Evolutionary conservation across 495 filamentous ascomycete genomes (phyloP).

Genomic region (Annulohypoxylon bovei): DNA sequence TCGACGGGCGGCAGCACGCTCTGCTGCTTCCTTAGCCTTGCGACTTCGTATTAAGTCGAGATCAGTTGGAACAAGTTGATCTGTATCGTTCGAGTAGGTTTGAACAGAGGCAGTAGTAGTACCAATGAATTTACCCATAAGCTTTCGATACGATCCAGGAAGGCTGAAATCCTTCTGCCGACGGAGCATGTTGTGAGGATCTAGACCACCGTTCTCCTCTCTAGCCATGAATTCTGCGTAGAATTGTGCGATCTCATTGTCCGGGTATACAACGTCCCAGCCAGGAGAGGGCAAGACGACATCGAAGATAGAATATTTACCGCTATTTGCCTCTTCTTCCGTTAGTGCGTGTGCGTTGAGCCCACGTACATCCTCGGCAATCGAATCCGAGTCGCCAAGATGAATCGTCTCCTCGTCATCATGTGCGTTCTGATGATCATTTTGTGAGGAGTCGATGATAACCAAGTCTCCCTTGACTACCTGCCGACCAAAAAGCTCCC

Average conservation of each 20-base stretch:
- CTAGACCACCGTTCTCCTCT: constrained; percentile 75
- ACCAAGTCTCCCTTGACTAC: constrained; percentile 91
- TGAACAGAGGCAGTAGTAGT: constrained; percentile 70
- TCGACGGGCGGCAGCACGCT: constrained; percentile 20
- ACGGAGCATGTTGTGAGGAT: constrained; percentile 89
- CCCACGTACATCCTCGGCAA: constrained; percentile 71
- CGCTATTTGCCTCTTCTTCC: constrained; percentile 79
- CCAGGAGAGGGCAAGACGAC: constrained; percentile 95
- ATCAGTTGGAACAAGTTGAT: constrained; percentile 90
- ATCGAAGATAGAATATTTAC: constrained; percentile 84
- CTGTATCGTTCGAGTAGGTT: constrained; percentile 71
- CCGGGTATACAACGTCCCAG: constrained; percentile 86
- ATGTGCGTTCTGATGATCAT: constrained; percentile 35
- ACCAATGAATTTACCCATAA: constrained; percentile 73
- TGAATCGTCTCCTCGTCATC: constrained; percentile 51
- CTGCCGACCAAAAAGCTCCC: constrained; percentile 71
- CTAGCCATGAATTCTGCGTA: constrained; percentile 86
- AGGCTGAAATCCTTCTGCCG: constrained; percentile 85
- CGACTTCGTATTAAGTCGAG: constrained; percentile 61
- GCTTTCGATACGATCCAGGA: constrained; percentile 86
- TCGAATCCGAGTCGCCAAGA: constrained; percentile 73
- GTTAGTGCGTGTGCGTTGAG: constrained; percentile 79
- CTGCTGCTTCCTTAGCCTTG: constrained; percentile 38
- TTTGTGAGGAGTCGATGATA: constrained; percentile 56
- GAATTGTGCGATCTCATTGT: constrained; percentile 80